Evolutionary conservation across 208 protist genomes (phyloP).

Genomic region (Porcisia deanei): DNA sequence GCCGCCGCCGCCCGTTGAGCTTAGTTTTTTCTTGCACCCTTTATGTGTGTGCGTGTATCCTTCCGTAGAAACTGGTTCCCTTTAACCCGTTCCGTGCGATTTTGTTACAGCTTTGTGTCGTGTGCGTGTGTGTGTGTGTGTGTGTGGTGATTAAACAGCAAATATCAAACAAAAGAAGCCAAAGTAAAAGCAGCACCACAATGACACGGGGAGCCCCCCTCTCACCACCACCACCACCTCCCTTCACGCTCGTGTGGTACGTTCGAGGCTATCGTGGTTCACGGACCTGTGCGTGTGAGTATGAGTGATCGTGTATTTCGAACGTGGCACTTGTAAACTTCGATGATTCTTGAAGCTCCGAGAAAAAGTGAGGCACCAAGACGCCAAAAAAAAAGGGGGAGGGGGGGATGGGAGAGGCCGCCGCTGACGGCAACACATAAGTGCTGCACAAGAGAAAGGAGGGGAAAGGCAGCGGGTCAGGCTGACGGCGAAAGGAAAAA

Average conservation of each 20-base stretch:
- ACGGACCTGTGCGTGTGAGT: conserved; percentile 1
- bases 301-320: neutral
- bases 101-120: neutral
- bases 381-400: neutral
- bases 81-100: too few relatives aligned
- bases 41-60: neutral
- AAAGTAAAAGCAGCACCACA: too few relatives aligned
- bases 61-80: too few relatives aligned
- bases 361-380: neutral
- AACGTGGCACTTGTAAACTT: neutral
- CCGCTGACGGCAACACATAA: neutral
- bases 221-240: too few relatives aligned
- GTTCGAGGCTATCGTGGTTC: neutral
- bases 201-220: too few relatives aligned
- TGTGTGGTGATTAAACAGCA: neutral
- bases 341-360: too few relatives aligned
- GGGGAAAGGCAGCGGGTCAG: neutral
- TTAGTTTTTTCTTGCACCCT: neutral
- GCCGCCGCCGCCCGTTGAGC: neutral
- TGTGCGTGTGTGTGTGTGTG: neutral
- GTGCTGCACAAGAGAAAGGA: neutral
- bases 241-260: too few relatives aligned
- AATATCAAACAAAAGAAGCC: too few relatives aligned
- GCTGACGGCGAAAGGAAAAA: neutral
- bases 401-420: neutral